These are phyloP conservation scores for Psophocarpus tetragonolobus DNA, from an alignment of 306 rosid genomes.

Conservation along the genomic window DNA sequence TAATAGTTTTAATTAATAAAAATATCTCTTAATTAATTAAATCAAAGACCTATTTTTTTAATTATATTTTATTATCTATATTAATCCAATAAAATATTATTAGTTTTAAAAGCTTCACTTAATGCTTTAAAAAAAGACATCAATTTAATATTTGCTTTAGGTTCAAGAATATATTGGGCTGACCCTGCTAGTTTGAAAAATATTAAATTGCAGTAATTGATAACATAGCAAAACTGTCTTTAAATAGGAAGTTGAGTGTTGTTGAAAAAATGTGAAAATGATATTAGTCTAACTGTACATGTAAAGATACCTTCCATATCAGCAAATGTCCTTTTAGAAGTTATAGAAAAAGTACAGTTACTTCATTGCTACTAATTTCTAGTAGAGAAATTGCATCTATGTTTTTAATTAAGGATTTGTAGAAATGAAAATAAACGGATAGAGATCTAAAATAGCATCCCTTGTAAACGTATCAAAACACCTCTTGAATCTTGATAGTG, in stretches of 20 bases:
- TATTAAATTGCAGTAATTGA: background rate
- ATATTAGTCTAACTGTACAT: constrained; percentile 3
- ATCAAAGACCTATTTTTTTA: no score
- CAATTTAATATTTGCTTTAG: no score
- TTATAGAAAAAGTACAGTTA: background rate
- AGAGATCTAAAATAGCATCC: background rate
- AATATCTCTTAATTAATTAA: no score
- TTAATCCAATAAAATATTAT: no score
- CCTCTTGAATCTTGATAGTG: constrained; percentile 10
- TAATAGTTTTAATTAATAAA: no score
- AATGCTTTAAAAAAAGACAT: no score
- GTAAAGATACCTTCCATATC: background rate
- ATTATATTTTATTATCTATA: no score
- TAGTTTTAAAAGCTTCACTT: no score
- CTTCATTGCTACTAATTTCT: background rate
- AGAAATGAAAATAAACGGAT: background rate
- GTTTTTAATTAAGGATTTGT: constrained; percentile 1
- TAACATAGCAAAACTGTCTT: background rate
- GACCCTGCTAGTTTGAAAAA: no score
- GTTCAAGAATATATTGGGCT: no score
- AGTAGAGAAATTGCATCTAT: constrained; percentile 11
- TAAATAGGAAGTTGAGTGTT: background rate
- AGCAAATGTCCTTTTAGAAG: background rate
- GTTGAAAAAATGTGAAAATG: constrained; percentile 8
- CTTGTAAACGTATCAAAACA: constrained; percentile 3